A percentile compares a stretch with the other conserved stretches of the same genome.
These are phyloP conservation scores for Sequoia sempervirens DNA, from an alignment of 75 land plant species.

Conservation along the genomic window DNA sequence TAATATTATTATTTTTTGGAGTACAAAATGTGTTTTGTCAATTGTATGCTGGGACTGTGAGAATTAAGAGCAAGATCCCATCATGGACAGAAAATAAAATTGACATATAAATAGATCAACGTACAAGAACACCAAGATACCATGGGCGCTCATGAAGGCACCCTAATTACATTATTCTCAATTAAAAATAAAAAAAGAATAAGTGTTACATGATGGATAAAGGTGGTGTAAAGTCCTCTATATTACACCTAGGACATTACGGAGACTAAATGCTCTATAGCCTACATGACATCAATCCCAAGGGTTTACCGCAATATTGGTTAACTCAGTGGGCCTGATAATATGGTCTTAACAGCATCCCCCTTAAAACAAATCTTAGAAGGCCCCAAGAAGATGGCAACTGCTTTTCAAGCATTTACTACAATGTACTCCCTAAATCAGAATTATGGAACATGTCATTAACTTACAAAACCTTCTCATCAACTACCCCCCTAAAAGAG, in stretches of 20 bases:
- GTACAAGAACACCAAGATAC: not conserved
- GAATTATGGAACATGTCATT: not conserved
- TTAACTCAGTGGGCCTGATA: not conserved
- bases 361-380: not conserved
- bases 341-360: not conserved
- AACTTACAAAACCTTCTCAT: not conserved
- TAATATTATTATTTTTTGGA: not conserved
- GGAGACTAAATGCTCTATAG: not conserved
- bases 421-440: not conserved
- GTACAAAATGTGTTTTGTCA: not conserved
- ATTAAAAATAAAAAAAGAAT: not conserved
- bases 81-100: not conserved
- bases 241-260: not conserved
- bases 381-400: not conserved
- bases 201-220: not conserved
- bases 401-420: not conserved
- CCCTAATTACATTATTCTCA: not conserved
- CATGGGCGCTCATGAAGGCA: too few relatives aligned
- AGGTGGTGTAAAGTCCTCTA: not conserved
- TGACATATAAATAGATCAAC: not conserved
- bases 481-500: not conserved
- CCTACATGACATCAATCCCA: not conserved
- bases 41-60: not conserved
- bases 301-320: not conserved
- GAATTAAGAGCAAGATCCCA: not conserved